Conservation (phyloP, 2,329 filamentous ascomycete species). For the Penicillium sclerotigenum region DNA sequence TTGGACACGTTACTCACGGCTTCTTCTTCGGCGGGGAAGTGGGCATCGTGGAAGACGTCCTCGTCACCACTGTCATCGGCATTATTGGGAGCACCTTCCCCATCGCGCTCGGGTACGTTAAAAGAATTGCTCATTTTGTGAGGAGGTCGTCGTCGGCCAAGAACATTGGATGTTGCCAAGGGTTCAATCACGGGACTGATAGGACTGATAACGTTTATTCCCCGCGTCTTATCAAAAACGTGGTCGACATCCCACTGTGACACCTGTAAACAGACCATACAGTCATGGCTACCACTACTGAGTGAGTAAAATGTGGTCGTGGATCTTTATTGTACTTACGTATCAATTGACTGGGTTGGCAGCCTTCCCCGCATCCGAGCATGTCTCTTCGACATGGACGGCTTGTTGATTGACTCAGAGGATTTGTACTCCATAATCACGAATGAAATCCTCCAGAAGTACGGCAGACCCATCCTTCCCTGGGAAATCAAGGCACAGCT, state of each 20-base stretch:
- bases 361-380: slow-evolving; percentile 79
- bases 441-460: slow-evolving; percentile 75
- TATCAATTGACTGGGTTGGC: slow-evolving; percentile 8
- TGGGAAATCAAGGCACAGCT: slow-evolving; percentile 93
- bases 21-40: slow-evolving; percentile 49
- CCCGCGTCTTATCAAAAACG: slow-evolving; percentile 13
- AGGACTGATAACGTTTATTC: slow-evolving; percentile 18
- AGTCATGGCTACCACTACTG: slow-evolving; percentile 12
- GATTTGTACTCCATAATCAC: slow-evolving; percentile 82
- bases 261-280: background rate
- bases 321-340: background rate
- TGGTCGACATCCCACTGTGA: slow-evolving; percentile 9
- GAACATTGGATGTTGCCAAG: slow-evolving; percentile 8
- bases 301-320: background rate
- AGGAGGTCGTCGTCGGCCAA: slow-evolving; percentile 12
- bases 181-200: slow-evolving; percentile 22
- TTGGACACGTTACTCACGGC: slow-evolving; percentile 32
- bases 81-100: slow-evolving; percentile 8
- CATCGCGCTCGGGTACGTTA: slow-evolving; percentile 4
- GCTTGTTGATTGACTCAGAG: slow-evolving; percentile 89
- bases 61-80: slow-evolving; percentile 37
- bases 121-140: slow-evolving; percentile 19
- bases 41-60: slow-evolving; percentile 43
- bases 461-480: slow-evolving; percentile 71
- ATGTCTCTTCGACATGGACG: slow-evolving; percentile 98